Evolutionary conservation across 345 rosid genomes (phyloP).

Genomic region (Pelargonium nanum): DNA sequence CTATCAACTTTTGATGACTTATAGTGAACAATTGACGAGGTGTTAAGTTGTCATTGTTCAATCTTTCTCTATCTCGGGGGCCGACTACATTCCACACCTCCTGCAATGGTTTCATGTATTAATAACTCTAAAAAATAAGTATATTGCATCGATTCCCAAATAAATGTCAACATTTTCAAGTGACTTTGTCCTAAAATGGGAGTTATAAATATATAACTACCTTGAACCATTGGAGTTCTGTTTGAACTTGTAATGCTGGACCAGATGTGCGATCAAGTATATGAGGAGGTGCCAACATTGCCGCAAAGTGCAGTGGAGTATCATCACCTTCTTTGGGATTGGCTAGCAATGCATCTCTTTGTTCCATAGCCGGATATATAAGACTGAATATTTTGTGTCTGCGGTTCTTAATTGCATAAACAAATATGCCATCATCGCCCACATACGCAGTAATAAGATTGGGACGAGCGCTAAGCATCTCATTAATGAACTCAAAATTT

Average conservation of each 20-base stretch:
- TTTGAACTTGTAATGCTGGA: constrained; percentile 6
- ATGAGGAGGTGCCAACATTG: background rate
- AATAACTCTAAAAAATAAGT: accelerated
- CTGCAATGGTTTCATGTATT: no score
- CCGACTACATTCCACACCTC: no score
- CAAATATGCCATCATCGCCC: background rate
- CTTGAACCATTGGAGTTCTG: constrained; percentile 9
- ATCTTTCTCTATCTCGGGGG: no score
- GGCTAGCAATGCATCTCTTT: background rate
- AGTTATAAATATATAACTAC: background rate
- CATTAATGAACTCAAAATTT: background rate
- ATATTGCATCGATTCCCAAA: no score
- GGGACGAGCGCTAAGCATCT: background rate
- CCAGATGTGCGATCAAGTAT: constrained; percentile 9
- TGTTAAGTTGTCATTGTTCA: no score
- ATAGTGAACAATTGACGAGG: no score
- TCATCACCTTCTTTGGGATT: background rate
- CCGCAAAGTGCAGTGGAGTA: constrained; percentile 6
- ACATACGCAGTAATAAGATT: background rate
- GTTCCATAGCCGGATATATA: background rate
- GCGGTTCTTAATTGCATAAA: background rate
- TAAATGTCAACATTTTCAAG: no score
- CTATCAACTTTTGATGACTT: no score
- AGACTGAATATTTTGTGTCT: background rate
- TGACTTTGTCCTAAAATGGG: no score